Percentiles rank a stretch among this genome's conserved stretches.
phyloP scores from a whole-genome alignment of 1,284 basidiomycete genomes.

The Abortiporus biennis region DNA sequence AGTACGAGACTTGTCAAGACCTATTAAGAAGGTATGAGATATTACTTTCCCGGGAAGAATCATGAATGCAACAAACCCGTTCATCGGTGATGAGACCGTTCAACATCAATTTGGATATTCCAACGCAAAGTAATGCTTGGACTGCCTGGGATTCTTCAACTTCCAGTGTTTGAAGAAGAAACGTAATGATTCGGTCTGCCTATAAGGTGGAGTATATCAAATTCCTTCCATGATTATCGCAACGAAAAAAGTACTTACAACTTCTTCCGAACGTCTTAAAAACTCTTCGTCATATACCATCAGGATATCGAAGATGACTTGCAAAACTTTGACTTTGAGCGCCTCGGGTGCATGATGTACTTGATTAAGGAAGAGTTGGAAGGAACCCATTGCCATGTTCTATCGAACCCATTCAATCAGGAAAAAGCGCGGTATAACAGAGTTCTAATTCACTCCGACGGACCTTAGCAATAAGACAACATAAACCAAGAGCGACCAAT shows the following conservation, averaged over 20 bases:
- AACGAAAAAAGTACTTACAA: conserved; percentile 29
- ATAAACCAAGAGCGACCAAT: conserved; percentile 77
- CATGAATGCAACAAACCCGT: conserved; percentile 46
- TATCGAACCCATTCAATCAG: conserved; percentile 21
- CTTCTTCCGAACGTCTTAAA: conserved; percentile 44
- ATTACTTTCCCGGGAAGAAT: conserved; percentile 2
- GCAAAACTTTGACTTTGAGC: conserved; percentile 76
- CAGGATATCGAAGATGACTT: conserved; percentile 84
- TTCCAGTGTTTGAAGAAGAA: conserved; percentile 67
- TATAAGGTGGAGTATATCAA: conserved; percentile 27
- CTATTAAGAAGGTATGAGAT: conserved; percentile 29
- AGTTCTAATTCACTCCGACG: conserved; percentile 8
- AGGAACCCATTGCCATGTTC: conserved; percentile 85
- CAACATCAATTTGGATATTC: conserved; percentile 84
- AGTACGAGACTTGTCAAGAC: conserved; percentile 74
- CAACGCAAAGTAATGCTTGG: conserved; percentile 74
- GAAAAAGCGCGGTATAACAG: neutral
- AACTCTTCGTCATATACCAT: conserved; percentile 81
- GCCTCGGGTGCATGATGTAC: conserved; percentile 70
- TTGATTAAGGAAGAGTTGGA: conserved; percentile 84
- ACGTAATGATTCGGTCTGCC: conserved; percentile 64
- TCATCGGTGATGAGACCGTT: conserved; percentile 74
- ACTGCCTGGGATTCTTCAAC: conserved; percentile 65
- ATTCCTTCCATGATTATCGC: no score
- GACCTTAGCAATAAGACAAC: conserved; percentile 79